Evolutionary conservation across 345 rosid species (phyloP).

Genomic region (Linum trigynum): DNA sequence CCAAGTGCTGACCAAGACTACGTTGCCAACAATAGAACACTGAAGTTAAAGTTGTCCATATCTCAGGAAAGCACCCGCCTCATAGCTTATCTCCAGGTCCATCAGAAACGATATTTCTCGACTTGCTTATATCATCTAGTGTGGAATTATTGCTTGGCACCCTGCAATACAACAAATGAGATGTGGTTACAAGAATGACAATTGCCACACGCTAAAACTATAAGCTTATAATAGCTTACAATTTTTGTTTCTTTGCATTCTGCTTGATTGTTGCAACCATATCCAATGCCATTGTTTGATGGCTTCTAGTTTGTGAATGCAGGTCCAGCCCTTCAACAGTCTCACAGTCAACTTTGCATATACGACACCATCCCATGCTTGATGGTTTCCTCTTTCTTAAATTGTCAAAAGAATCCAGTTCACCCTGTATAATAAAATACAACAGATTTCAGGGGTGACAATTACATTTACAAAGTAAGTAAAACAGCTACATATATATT

Average conservation of each 20-base stretch:
- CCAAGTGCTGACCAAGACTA: conserved; percentile 25
- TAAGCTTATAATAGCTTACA: conserved; percentile 26
- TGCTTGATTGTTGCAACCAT: conserved; percentile 47
- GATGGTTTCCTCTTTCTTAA: conserved; percentile 43
- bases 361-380: conserved; percentile 70
- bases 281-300: conserved; percentile 66
- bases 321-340: conserved; percentile 61
- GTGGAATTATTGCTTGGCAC: conserved; percentile 29
- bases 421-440: conserved; percentile 29
- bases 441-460: background rate
- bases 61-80: conserved; percentile 18
- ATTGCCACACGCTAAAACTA: background rate
- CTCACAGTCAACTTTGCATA: conserved; percentile 71
- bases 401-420: conserved; percentile 37
- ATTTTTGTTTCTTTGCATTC: conserved; percentile 62
- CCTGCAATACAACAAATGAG: conserved; percentile 20
- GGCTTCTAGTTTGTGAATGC: conserved; percentile 67
- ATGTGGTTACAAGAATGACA: conserved; percentile 4
- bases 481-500: background rate
- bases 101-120: conserved; percentile 31
- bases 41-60: conserved; percentile 11
- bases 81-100: conserved; percentile 38
- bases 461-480: background rate
- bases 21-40: conserved; percentile 19
- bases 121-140: conserved; percentile 36